Evolutionary conservation across 495 filamentous ascomycete genomes (phyloP), one percentile per base, ranked within the genome.

Genomic region (Aspergillus sclerotiicarbonarius): DNA sequence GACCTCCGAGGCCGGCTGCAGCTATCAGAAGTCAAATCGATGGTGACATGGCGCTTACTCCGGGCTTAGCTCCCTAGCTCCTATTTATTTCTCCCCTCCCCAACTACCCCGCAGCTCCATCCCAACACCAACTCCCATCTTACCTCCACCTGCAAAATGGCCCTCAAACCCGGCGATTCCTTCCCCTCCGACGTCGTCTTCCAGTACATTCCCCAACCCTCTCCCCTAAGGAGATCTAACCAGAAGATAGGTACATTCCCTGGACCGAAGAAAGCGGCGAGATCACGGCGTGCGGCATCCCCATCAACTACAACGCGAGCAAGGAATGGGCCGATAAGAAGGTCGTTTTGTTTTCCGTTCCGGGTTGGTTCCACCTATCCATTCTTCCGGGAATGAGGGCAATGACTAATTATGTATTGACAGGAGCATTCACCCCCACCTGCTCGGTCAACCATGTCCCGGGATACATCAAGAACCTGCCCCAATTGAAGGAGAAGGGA

Each of bases 361-460:
- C 92, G 39, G 92, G 85, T 84, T 58, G 47, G 71, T 67, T 43
- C 20, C 48, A 16, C 41, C 13, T 8, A 15, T 45, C 33, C 1
- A 9, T 43, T 10, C 25, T 39, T 20, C 20, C 16, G 33, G 44
- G 53, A 56, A 62, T 6, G 0, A 46, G 46, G 12, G 13, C 46
- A 21, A 35, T 37, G 56, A 18, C 9, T 29, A 7, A 15, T 48
- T 20, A 37, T 10, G 58, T 46, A 7, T 21, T 39, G 4, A 43
- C 37, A 85, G 84, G 92, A 46, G 93, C 93, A 46, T 98, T 98
- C 83, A 98, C 93, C 21, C 93, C 93, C 6, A 89, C 88, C 61
- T 98, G 93, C 82, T 89, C 90, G 46, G 87, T 86, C 56, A 82
- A 81, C 65, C 92, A 98, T 74, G 74, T 98, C 51, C 89, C 91